phyloP scores from a whole-genome alignment of 2,329 filamentous ascomycete species.

The Xylaria sp. region DNA sequence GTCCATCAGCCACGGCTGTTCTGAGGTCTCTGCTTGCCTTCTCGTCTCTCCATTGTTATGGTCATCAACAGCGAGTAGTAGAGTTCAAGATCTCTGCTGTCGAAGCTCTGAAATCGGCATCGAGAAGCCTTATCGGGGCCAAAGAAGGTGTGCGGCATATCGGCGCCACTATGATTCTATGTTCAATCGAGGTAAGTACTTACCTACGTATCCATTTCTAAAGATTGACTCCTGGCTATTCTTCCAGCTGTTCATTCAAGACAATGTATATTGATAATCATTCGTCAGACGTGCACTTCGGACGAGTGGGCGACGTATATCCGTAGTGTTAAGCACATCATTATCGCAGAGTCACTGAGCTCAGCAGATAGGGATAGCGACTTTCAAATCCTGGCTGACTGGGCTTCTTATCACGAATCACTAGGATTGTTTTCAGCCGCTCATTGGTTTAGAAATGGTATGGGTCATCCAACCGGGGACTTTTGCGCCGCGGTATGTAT shows the following conservation, averaged over 20 bases:
- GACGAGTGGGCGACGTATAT: conserved; percentile 37
- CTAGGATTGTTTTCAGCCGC: conserved; percentile 1
- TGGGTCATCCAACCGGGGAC: not conserved
- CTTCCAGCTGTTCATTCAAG: not conserved
- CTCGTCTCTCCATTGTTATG: conserved; percentile 37
- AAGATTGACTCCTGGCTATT: not conserved
- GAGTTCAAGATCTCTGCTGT: conserved; percentile 42
- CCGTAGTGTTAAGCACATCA: conserved; percentile 38
- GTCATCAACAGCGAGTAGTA: conserved; percentile 33
- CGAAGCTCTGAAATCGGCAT: conserved; percentile 27
- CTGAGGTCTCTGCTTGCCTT: conserved; percentile 40
- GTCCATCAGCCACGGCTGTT: conserved; percentile 28
- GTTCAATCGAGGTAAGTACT: conserved; percentile 42
- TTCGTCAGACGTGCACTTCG: conserved; percentile 30
- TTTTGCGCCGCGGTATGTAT: conserved; percentile 7
- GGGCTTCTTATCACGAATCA: conserved; percentile 11
- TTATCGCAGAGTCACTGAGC: conserved; percentile 25
- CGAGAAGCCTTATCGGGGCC: conserved; percentile 15
- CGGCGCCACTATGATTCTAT: conserved; percentile 44
- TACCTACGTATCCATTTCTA: not conserved
- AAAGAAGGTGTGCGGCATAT: conserved; percentile 42
- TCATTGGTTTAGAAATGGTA: conserved; percentile 2
- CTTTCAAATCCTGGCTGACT: conserved; percentile 16
- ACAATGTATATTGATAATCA: not conserved
- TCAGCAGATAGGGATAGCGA: conserved; percentile 23